A percentile compares a stretch with the other conserved stretches of the same genome.
These are phyloP conservation scores for Pseudogymnoascus sp. DNA, from an alignment of 2,329 filamentous ascomycete species.

Conservation along the genomic window DNA sequence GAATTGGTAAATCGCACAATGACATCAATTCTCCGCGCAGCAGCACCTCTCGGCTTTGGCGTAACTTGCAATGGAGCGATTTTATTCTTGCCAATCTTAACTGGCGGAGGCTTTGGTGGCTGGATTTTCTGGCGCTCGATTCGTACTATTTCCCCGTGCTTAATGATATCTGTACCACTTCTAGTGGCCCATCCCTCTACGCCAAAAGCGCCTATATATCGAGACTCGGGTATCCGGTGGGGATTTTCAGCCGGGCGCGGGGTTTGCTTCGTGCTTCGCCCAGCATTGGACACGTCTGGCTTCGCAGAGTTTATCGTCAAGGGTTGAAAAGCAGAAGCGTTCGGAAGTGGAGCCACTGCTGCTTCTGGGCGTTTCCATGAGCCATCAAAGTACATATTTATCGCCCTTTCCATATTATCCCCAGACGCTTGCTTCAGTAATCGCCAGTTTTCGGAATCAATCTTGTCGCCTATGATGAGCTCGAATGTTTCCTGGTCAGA, in stretches of 20 bases:
- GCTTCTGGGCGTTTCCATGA: slow-evolving; percentile 46
- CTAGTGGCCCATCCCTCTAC: slow-evolving; percentile 86
- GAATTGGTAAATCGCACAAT: slow-evolving; percentile 84
- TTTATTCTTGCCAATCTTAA: slow-evolving; percentile 38
- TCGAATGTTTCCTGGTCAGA: slow-evolving; percentile 55
- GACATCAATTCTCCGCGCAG: slow-evolving; percentile 67
- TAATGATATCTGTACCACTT: slow-evolving; percentile 67
- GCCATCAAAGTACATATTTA: slow-evolving; percentile 64
- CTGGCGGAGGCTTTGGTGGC: slow-evolving; percentile 40
- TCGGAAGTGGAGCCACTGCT: background rate
- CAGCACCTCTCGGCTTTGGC: slow-evolving; percentile 32
- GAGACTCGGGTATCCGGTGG: slow-evolving; percentile 39
- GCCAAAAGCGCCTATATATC: slow-evolving; percentile 89
- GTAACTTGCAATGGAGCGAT: slow-evolving; percentile 18
- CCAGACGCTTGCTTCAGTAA: slow-evolving; percentile 48
- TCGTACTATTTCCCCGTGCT: slow-evolving; percentile 71
- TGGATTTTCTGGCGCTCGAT: slow-evolving; percentile 82
- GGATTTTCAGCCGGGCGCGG: background rate
- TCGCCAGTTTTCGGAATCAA: slow-evolving; percentile 41
- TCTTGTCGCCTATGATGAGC: slow-evolving; percentile 50
- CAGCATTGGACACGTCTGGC: slow-evolving; percentile 13
- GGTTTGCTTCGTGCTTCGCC: slow-evolving; percentile 25
- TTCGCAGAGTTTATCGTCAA: slow-evolving; percentile 23
- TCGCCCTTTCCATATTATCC: slow-evolving; percentile 51
- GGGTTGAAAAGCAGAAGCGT: slow-evolving; percentile 13